Conservation (phyloP, 2,329 filamentous ascomycete species). For the Hymenoscyphus occultus region DNA sequence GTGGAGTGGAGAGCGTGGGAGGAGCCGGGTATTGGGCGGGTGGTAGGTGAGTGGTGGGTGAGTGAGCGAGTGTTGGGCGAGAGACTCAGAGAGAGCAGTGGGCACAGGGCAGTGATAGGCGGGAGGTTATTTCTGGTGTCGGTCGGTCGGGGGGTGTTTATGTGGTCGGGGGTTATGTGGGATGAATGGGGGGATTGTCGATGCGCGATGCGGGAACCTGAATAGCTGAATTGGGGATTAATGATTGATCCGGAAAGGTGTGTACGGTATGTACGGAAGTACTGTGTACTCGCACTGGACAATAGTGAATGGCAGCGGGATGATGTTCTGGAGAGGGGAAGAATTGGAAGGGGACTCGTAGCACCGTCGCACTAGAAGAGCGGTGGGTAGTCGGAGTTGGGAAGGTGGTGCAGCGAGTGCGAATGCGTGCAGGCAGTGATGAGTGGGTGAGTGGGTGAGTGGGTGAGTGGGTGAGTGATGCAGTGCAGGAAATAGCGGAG, state of each 20-base stretch:
- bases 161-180: background rate
- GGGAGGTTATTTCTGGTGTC: background rate
- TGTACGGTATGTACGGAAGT: background rate
- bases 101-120: background rate
- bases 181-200: background rate
- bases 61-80: background rate
- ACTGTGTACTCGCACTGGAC: too few relatives aligned
- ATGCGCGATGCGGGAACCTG: slow-evolving; percentile 18
- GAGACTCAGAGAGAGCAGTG: background rate
- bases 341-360: slow-evolving; percentile 7
- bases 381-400: slow-evolving; percentile 3
- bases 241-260: slow-evolving; percentile 37
- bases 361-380: slow-evolving; percentile 20
- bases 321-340: slow-evolving; percentile 36
- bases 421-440: too few relatives aligned
- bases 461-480: too few relatives aligned
- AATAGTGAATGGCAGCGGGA: slow-evolving; percentile 21
- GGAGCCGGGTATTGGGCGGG: background rate
- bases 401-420: background rate
- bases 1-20: background rate
- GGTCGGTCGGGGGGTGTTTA: slow-evolving; percentile 5
- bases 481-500: slow-evolving; percentile 17
- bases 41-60: background rate
- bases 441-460: too few relatives aligned
- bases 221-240: slow-evolving; percentile 33